Conservation (phyloP, 1,284 basidiomycete species). For the Boletus mariae region DNA sequence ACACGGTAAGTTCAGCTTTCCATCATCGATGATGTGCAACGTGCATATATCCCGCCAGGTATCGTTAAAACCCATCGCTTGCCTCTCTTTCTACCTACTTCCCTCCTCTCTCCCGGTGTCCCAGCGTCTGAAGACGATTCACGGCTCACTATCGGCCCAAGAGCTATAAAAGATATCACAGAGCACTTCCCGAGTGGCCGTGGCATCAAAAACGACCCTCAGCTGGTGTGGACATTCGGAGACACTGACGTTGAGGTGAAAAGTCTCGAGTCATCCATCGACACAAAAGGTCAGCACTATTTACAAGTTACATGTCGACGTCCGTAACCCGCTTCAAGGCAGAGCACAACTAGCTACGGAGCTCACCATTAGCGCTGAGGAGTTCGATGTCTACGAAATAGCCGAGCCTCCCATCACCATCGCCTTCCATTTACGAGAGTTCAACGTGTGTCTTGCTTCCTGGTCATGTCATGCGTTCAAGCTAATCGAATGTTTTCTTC, state of each 20-base stretch:
- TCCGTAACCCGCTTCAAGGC: conserved; percentile 37
- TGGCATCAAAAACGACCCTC: conserved; percentile 63
- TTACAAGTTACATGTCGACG: neutral
- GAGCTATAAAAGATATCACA: conserved; percentile 68
- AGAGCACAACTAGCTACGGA: conserved; percentile 66
- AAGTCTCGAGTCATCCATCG: conserved; percentile 62
- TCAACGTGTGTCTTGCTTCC: conserved; percentile 49
- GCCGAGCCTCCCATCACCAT: conserved; percentile 57
- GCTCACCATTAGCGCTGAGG: conserved; percentile 65
- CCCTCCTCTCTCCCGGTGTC: conserved; percentile 58
- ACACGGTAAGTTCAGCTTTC: conserved; percentile 50
- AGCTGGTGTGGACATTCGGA: conserved; percentile 72
- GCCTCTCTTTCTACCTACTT: conserved; percentile 52
- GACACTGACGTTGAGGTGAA: conserved; percentile 62
- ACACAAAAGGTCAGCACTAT: conserved; percentile 51
- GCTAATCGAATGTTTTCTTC: conserved; percentile 4
- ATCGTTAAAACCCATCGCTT: conserved; percentile 77
- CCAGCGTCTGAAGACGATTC: conserved; percentile 56
- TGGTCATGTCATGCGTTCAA: conserved; percentile 1
- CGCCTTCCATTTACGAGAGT: conserved; percentile 77
- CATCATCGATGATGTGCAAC: neutral
- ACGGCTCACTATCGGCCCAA: conserved; percentile 65
- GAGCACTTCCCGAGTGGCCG: conserved; percentile 70
- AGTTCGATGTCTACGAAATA: conserved; percentile 73
- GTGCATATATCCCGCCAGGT: conserved; percentile 40